A percentile compares a stretch with the other conserved stretches of the same genome.
Evolutionary conservation across 768 basidiomycete species (phyloP).

Genomic region (Roridomyces roridus): DNA sequence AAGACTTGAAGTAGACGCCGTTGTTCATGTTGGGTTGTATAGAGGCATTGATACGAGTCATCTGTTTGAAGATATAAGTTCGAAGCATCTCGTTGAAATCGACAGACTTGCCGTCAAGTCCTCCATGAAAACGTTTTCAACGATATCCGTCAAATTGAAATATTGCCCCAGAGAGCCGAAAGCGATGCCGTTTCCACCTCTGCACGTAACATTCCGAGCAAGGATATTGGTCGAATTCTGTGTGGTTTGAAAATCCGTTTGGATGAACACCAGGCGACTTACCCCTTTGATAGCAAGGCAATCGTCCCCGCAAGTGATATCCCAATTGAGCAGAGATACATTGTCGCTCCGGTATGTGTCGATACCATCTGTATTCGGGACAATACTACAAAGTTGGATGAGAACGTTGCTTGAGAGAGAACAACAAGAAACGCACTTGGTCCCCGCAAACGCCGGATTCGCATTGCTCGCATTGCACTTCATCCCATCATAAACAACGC

Average conservation of each 20-base stretch:
- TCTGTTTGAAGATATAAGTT: no score
- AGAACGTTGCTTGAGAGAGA: no score
- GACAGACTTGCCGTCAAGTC: conserved; percentile 44
- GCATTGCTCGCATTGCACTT: conserved; percentile 61
- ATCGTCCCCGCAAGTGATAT: conserved; percentile 68
- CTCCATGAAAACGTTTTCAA: conserved; percentile 56
- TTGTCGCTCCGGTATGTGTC: conserved; percentile 60
- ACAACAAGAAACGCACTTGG: conserved; percentile 45
- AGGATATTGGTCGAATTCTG: conserved; percentile 63
- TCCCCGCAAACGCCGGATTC: conserved; percentile 53
- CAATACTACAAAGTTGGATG: no score
- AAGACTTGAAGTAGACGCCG: conserved; percentile 38
- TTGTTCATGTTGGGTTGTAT: conserved; percentile 63
- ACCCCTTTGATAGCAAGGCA: conserved; percentile 71
- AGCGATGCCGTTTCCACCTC: conserved; percentile 66
- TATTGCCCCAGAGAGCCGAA: conserved; percentile 68
- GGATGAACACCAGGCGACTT: conserved; percentile 22
- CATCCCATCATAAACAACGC: conserved; percentile 63
- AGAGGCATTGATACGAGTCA: conserved; percentile 51
- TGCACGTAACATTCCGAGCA: conserved; percentile 55
- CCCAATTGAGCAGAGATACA: conserved; percentile 59
- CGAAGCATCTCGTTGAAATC: background rate
- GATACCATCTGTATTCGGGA: conserved; percentile 68
- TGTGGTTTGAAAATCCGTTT: background rate
- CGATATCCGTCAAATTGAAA: conserved; percentile 56